Base-by-base conservation (phyloP, 2,329 filamentous ascomycete genomes). In the Xylaria sp. region DNA sequence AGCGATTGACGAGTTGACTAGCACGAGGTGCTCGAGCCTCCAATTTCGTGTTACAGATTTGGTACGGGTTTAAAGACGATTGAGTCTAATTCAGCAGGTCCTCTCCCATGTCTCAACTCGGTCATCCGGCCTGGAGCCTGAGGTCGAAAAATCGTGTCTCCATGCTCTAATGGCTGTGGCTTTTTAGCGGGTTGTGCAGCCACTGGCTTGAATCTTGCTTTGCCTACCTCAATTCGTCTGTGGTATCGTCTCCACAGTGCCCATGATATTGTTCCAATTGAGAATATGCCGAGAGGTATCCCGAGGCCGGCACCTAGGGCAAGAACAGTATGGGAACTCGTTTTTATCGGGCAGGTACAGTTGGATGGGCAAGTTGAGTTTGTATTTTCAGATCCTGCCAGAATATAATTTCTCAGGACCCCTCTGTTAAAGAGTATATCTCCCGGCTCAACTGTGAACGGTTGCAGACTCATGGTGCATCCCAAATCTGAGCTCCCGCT, bases 221-320 rank as follows among this genome's bases (percentile, higher is more conserved):
- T 28, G 40, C 13, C 28, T 28, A 20, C 59, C 33, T 40, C 33
- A 17, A 2, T 49, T 28, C 38, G 33, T 31, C 59, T 61, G 6
- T 53, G 11, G 33, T n/a, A 4, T 28, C 59, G 38, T 15, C 42
- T 46, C 59, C 59, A 61, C 9, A 61, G 38, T 1, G 59, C 59
- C 59, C 59, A 61, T 11, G 13, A 40, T 15, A 61, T 17, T 20
- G 46, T 20, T 6, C 46, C 46, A 31, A 53, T 42, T 2, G 31
- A 61, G n/a, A 61, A n/a, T 20, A 61, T 17, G 9, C 44, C 46
- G 26, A 61, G 59, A 31, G 59, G 46, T 42, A 61, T 17, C 11
- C 46, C 59, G 31, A 61, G 11, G 2, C 59, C 59, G 5, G 46
- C 46, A 28, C 59, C 46, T 3, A 61, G 20, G 9, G 59, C 59